Evolutionary conservation across 179 eudicot species (phyloP).

Genomic region (Patellifolia procumbens): DNA sequence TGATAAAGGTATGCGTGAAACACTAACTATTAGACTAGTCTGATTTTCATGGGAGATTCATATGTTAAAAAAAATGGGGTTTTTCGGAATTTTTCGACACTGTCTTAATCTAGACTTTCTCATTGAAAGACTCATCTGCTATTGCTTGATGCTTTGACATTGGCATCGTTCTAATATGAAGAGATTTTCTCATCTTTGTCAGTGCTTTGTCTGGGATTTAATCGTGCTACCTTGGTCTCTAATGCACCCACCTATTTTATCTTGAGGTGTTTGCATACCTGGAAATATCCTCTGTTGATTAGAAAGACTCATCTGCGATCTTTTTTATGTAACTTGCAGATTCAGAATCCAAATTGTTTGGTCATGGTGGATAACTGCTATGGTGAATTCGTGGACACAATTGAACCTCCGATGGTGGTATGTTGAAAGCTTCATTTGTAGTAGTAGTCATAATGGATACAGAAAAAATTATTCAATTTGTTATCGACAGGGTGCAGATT

Average conservation of each 20-base stretch:
- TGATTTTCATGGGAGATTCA: background rate
- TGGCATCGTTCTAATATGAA: slow-evolving; percentile 4
- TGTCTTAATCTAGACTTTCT: background rate
- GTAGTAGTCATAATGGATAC: background rate
- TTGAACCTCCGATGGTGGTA: slow-evolving; percentile 98
- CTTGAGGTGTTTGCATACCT: background rate
- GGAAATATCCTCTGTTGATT: background rate
- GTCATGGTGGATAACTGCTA: slow-evolving; percentile 99
- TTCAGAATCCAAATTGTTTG: slow-evolving; percentile 78
- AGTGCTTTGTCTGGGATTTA: background rate
- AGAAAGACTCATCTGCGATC: slow-evolving; percentile 14
- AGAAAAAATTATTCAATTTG: slow-evolving; percentile 15
- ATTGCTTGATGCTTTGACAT: background rate
- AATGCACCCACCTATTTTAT: slow-evolving; percentile 1
- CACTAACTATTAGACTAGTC: background rate
- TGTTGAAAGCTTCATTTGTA: slow-evolving; percentile 21
- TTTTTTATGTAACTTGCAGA: slow-evolving; percentile 42
- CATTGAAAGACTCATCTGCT: too few species aligned
- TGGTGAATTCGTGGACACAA: slow-evolving; percentile 86
- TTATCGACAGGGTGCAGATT: slow-evolving; percentile 85
- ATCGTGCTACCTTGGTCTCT: slow-evolving; percentile 1
- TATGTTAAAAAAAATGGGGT: background rate
- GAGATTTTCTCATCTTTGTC: background rate
- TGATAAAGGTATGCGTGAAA: slow-evolving; percentile 62
- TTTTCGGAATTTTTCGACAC: background rate